These are phyloP conservation scores for Coleophoma cylindrospora DNA, from an alignment of 2,329 filamentous ascomycete species.

Conservation along the genomic window DNA sequence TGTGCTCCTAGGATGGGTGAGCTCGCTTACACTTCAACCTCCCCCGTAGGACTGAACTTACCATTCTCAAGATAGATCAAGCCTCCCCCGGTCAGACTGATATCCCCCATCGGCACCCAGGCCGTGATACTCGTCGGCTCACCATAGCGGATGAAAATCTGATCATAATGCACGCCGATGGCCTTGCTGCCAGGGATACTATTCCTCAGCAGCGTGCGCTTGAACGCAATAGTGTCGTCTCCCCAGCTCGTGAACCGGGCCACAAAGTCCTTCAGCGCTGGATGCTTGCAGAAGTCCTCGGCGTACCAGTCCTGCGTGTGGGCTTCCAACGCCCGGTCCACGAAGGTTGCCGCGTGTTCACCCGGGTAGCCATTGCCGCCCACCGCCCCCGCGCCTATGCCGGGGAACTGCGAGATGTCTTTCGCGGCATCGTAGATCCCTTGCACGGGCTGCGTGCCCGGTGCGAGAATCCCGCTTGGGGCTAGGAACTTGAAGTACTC, in stretches of 20 bases:
- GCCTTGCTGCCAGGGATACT: slow-evolving; percentile 45
- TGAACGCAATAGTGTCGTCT: slow-evolving; percentile 47
- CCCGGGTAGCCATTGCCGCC: slow-evolving; percentile 39
- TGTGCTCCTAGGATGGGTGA: slow-evolving; percentile 7
- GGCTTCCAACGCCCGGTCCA: slow-evolving; percentile 46
- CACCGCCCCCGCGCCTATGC: slow-evolving; percentile 46
- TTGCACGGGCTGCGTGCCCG: slow-evolving; percentile 42
- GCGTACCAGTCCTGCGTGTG: slow-evolving; percentile 48
- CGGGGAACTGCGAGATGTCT: slow-evolving; percentile 33
- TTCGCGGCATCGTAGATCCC: slow-evolving; percentile 46
- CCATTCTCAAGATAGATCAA: slow-evolving; percentile 52
- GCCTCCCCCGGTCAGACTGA: slow-evolving; percentile 48
- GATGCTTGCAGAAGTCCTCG: slow-evolving; percentile 48
- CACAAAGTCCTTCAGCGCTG: slow-evolving; percentile 41
- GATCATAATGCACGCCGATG: slow-evolving; percentile 47
- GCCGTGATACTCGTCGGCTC: slow-evolving; percentile 42
- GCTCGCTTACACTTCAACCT: slow-evolving; percentile 7
- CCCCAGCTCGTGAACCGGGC: slow-evolving; percentile 47
- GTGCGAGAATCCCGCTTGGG: slow-evolving; percentile 50
- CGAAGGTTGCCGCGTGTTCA: slow-evolving; percentile 29
- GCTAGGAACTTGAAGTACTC: slow-evolving; percentile 48
- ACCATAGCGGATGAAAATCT: slow-evolving; percentile 43
- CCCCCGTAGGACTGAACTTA: slow-evolving; percentile 1
- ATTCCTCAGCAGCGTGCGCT: slow-evolving; percentile 43
- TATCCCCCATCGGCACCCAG: slow-evolving; percentile 45